phyloP scores from a whole-genome alignment of 345 rosid species.

The Leavenworthia alabamica region DNA sequence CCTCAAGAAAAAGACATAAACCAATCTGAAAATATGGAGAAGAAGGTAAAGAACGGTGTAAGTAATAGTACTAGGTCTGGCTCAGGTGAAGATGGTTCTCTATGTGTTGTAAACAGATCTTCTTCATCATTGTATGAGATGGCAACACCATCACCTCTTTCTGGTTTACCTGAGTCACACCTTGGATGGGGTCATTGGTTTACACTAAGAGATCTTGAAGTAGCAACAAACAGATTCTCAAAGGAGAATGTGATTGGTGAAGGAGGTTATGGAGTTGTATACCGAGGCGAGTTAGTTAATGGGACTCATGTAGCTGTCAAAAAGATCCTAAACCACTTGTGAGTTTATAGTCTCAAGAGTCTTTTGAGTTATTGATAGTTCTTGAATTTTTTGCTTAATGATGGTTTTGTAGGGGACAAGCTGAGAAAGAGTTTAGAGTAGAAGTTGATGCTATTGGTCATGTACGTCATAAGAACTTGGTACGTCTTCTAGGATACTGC shows the following conservation, averaged over 20 bases:
- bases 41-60: conserved; percentile 47
- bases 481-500: conserved; percentile 91
- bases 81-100: conserved; percentile 71
- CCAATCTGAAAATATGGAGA: conserved; percentile 73
- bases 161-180: conserved; percentile 87
- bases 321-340: conserved; percentile 85
- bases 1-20: conserved; percentile 59
- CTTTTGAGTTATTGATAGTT: not conserved
- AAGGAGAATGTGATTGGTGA: conserved; percentile 38
- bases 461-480: conserved; percentile 89
- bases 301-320: conserved; percentile 84
- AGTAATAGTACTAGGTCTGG: conserved; percentile 59
- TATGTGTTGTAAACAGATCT: conserved; percentile 46
- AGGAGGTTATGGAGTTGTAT: conserved; percentile 95
- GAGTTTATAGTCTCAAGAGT: conserved; percentile 27
- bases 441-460: conserved; percentile 97
- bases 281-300: conserved; percentile 59
- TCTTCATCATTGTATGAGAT: conserved; percentile 55
- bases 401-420: conserved; percentile 62
- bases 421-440: conserved; percentile 86
- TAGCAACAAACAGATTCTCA: conserved; percentile 67
- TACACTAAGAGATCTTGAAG: conserved; percentile 77
- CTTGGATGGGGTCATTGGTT: conserved; percentile 99
- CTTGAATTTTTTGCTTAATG: conserved; percentile 7
- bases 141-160: conserved; percentile 72